Conservation (phyloP, 1,139 yeast species). For the Saccharomyces hybrid region DNA sequence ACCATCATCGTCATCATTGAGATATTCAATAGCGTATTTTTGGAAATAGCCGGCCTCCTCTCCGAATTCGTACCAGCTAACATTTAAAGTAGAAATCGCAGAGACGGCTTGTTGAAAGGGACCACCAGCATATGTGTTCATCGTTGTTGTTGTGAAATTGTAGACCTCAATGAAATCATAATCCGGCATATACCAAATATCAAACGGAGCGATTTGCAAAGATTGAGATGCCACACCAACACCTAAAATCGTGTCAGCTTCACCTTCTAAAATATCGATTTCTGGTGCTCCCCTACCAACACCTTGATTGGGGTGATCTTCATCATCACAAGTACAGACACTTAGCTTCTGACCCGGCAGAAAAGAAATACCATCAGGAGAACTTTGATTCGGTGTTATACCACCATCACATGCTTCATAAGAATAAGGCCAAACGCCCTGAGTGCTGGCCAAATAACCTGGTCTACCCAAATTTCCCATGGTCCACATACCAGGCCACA, state of each 20-base stretch:
- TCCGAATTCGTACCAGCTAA: slow-evolving; percentile 67
- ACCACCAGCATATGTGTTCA: slow-evolving; percentile 78
- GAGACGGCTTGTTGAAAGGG: slow-evolving; percentile 81
- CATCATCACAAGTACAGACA: too few relatives aligned
- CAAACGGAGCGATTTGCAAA: slow-evolving; percentile 75
- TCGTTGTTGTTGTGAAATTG: slow-evolving; percentile 52
- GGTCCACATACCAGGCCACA: slow-evolving; percentile 92
- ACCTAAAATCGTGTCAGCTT: slow-evolving; percentile 41
- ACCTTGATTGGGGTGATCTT: slow-evolving; percentile 57
- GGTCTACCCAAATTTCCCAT: slow-evolving; percentile 82
- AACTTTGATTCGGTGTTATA: slow-evolving; percentile 77
- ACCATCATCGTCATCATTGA: slow-evolving; percentile 56
- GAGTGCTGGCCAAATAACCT: slow-evolving; percentile 69
- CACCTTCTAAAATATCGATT: slow-evolving; percentile 78
- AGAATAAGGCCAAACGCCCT: slow-evolving; percentile 85
- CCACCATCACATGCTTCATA: slow-evolving; percentile 80
- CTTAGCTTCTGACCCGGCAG: slow-evolving; percentile 59
- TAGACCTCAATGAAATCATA: slow-evolving; percentile 59
- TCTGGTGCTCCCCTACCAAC: slow-evolving; percentile 85
- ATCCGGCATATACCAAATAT: slow-evolving; percentile 80
- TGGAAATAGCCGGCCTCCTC: slow-evolving; percentile 47
- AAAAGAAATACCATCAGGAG: slow-evolving; percentile 71
- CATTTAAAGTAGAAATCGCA: slow-evolving; percentile 60
- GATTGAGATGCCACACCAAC: slow-evolving; percentile 76
- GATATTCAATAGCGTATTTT: slow-evolving; percentile 67